Base-by-base conservation (phyloP, 306 rosid genomes). In the Ziziphus jujuba region DNA sequence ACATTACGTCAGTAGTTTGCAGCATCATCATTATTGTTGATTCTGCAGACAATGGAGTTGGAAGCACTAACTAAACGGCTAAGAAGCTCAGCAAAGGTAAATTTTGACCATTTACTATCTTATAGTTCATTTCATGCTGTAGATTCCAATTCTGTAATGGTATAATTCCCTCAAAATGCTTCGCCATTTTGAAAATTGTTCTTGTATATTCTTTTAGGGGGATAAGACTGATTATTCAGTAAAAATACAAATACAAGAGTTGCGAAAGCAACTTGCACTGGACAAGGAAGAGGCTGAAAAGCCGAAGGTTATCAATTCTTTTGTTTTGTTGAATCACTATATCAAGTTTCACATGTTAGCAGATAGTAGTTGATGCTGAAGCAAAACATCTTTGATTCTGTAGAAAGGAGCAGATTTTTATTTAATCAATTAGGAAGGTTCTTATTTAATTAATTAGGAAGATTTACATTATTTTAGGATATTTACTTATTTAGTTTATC, bases 241-340 rank as follows among this genome's bases (percentile, higher is more conserved):
- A 34, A 92, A 92, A 87, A 92, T 92, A n/a, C n/a, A n/a, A n/a
- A n/a, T n/a, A 77, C 87, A 40, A 79, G 98, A 92, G 65, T 83
- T 92, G 75, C 93, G 87, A 84, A 92, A 84, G 83, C 98, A 92
- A 79, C 87, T 92, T 64, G 75, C 95, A 60, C 84, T 92, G 92
- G 96, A 92, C 83, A 74, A 72, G 84, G 98, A 87, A 81, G 98
- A 92, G 84, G 92, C 87, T 57, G 80, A 87, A 77, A 92, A 92
- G 64, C 74, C 89, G 72, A 87, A 85, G 96, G 98, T 89, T 70
- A 69, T 67, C 59, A 50, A 78, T 59, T 75, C 62, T 56, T 62
- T 33, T 5, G 34, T 61, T 14, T 49, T 49, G 54, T 49, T 15
- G 19, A 6, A 40, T 10, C 15, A 10, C 45, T 40, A 6, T 40